A percentile compares a stretch with the other conserved stretches of the same genome.
Conservation (phyloP, 2,329 filamentous ascomycete genomes). For the Ploettnerulaceae sp. region DNA sequence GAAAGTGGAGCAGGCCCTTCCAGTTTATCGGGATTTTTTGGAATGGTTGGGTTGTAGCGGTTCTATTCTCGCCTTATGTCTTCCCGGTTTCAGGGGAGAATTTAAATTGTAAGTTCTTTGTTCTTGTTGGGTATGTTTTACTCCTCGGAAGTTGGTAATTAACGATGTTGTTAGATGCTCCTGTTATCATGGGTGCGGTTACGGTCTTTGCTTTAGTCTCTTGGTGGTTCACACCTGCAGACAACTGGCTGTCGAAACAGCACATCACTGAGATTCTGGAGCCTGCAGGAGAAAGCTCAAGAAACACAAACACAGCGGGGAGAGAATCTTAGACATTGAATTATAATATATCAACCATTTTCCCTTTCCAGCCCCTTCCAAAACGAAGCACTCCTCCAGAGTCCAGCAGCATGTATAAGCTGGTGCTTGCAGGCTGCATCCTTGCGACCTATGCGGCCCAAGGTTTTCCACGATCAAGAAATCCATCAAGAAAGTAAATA, state of each 20-base stretch:
- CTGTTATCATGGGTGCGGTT: conserved; percentile 46
- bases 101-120: conserved; percentile 39
- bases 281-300: neutral
- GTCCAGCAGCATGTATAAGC: too few relatives aligned
- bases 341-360: too few relatives aligned
- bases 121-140: too few relatives aligned
- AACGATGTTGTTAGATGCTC: conserved; percentile 37
- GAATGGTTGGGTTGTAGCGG: conserved; percentile 47
- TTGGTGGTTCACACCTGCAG: conserved; percentile 45
- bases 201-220: conserved; percentile 45
- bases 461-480: too few relatives aligned
- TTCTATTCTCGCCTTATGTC: conserved; percentile 43
- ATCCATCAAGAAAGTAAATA: too few relatives aligned
- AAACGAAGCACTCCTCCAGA: too few relatives aligned
- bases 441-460: too few relatives aligned
- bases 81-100: conserved; percentile 42
- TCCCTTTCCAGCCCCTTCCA: too few relatives aligned
- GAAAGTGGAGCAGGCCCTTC: conserved; percentile 42
- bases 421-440: too few relatives aligned
- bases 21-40: conserved; percentile 44
- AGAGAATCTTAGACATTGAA: too few relatives aligned
- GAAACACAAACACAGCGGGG: neutral
- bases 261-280: conserved; percentile 7
- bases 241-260: conserved; percentile 40
- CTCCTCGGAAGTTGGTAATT: too few relatives aligned